phyloP scores from a whole-genome alignment of 805 yeast genomes.

The Isabelozyma heimii region DNA sequence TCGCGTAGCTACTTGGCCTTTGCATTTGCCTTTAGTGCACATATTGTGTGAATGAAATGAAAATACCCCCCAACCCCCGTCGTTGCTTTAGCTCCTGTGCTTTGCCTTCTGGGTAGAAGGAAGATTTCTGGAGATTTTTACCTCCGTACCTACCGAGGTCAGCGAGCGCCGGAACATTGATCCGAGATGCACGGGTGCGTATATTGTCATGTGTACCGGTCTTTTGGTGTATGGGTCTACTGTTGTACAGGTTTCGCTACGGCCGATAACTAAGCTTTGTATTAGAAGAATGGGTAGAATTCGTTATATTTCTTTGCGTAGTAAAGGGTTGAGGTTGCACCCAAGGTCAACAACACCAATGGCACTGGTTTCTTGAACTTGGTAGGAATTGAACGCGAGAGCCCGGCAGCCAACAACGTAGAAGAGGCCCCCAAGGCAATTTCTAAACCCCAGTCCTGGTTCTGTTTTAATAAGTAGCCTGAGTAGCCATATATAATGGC shows the following conservation, averaged over 20 bases:
- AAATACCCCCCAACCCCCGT: too few relatives aligned
- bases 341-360: conserved; percentile 57
- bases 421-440: conserved; percentile 72
- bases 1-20: too few relatives aligned
- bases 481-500: conserved; percentile 62
- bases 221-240: too few relatives aligned
- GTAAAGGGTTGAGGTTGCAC: conserved; percentile 61
- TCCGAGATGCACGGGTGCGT: background rate
- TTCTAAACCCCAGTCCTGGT: conserved; percentile 79
- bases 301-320: conserved; percentile 74
- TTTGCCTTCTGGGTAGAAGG: background rate
- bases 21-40: too few relatives aligned
- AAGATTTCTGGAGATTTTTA: background rate
- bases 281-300: conserved; percentile 45
- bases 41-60: too few relatives aligned
- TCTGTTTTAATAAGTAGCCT: conserved; percentile 70
- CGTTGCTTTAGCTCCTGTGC: too few relatives aligned
- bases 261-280: background rate
- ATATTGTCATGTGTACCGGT: too few relatives aligned
- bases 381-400: conserved; percentile 64
- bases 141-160: background rate
- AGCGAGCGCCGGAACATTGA: background rate
- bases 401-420: conserved; percentile 65
- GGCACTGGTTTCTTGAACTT: conserved; percentile 75
- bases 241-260: too few relatives aligned